Evolutionary conservation across 331 rosid species (phyloP).

Genomic region (Saraca asoca): DNA sequence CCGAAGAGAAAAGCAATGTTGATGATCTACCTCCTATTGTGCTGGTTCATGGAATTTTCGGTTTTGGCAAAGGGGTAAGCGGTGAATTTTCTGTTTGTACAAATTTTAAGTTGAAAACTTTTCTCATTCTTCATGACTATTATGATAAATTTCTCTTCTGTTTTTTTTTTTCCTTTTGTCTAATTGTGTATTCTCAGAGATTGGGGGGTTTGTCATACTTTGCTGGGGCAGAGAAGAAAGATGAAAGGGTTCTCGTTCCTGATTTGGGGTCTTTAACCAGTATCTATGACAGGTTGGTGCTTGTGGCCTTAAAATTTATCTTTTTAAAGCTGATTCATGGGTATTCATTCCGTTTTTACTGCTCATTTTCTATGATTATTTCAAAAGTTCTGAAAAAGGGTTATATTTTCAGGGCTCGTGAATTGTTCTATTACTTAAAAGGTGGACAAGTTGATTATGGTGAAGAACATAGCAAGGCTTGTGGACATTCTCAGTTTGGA

Average conservation of each 20-base stretch:
- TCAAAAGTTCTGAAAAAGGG: slow-evolving; percentile 9
- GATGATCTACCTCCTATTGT: slow-evolving; percentile 83
- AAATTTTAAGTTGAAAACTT: neutral
- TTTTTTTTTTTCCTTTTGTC: neutral
- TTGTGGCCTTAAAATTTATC: neutral
- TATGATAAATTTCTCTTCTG: neutral
- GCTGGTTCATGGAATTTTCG: slow-evolving; percentile 92
- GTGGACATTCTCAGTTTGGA: slow-evolving; percentile 85
- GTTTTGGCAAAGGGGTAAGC: slow-evolving; percentile 93
- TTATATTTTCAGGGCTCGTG: slow-evolving; percentile 69
- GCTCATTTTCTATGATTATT: neutral
- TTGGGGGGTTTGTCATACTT: slow-evolving; percentile 88
- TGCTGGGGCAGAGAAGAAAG: slow-evolving; percentile 97
- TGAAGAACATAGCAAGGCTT: slow-evolving; percentile 87
- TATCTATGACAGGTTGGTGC: slow-evolving; percentile 73
- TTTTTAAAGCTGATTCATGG: neutral
- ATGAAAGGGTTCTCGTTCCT: slow-evolving; percentile 93
- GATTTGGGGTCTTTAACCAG: slow-evolving; percentile 97
- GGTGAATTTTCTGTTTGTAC: neutral
- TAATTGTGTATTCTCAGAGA: slow-evolving; percentile 46
- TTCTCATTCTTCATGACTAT: neutral
- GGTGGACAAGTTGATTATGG: slow-evolving; percentile 97
- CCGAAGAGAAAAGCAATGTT: slow-evolving; percentile 9
- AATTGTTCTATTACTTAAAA: slow-evolving; percentile 90
- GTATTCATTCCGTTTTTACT: neutral